Conservation (phyloP, 345 rosid genomes). For the Nasturtium officinale region DNA sequence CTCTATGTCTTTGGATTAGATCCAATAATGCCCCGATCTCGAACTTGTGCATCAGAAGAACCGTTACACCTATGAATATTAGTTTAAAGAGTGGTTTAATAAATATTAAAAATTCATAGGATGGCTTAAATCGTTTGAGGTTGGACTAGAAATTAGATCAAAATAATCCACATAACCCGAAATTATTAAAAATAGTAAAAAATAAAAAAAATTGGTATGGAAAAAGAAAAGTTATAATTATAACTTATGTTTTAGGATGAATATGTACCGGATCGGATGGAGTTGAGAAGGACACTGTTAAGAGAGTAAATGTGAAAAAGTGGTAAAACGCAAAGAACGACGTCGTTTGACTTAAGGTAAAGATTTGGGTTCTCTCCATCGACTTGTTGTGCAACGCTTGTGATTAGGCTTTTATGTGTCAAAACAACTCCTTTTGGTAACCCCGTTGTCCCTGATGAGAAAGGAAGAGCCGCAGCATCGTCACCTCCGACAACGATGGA, state of each 20-base stretch:
- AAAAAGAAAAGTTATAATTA: too few species aligned
- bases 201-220: background rate
- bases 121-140: background rate
- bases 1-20: slow-evolving; percentile 67
- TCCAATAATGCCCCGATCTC: slow-evolving; percentile 74
- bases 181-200: too few species aligned
- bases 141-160: background rate
- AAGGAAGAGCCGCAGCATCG: slow-evolving; percentile 77
- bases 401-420: slow-evolving; percentile 77
- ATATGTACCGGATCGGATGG: slow-evolving; percentile 53
- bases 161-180: too few species aligned
- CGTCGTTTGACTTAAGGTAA: slow-evolving; percentile 57
- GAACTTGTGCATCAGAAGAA: slow-evolving; percentile 85
- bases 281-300: slow-evolving; percentile 71
- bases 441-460: slow-evolving; percentile 94
- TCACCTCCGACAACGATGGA: slow-evolving; percentile 47
- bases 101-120: background rate
- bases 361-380: slow-evolving; percentile 93
- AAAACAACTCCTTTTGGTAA: slow-evolving; percentile 86
- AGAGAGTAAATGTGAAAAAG: slow-evolving; percentile 83
- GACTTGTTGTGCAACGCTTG: slow-evolving; percentile 93
- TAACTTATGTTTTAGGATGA: too few species aligned
- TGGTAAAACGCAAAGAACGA: slow-evolving; percentile 80
- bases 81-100: background rate
- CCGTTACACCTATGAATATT: slow-evolving; percentile 56